Conservation (phyloP, 2,329 filamentous ascomycete genomes). For the Pseudogymnoascus sp. region DNA sequence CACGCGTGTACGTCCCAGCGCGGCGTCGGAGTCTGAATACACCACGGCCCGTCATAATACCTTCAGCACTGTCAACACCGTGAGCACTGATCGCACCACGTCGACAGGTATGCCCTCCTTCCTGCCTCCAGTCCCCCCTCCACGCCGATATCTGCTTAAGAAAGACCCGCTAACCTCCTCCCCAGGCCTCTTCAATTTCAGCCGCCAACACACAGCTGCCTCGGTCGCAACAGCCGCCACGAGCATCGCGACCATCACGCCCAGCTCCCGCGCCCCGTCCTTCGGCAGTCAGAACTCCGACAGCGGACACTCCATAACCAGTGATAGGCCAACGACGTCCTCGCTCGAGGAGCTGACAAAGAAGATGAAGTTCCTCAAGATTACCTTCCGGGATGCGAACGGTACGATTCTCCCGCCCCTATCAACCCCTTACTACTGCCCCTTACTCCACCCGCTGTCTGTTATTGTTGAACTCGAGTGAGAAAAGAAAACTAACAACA, state of each 20-base stretch:
- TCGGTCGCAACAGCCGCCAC: not conserved
- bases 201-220: not conserved
- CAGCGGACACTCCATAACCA: not conserved
- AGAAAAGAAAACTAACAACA: not conserved
- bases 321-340: not conserved
- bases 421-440: not conserved
- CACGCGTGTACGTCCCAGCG: not conserved
- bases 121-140: too few relatives aligned
- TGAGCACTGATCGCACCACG: not conserved
- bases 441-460: too few relatives aligned
- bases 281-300: not conserved
- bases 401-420: not conserved
- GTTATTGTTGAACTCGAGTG: too few relatives aligned
- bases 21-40: not conserved
- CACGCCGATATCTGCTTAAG: too few relatives aligned
- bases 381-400: not conserved
- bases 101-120: not conserved
- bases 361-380: not conserved
- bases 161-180: not conserved
- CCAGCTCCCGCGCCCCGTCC: not conserved
- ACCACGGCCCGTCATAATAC: not conserved
- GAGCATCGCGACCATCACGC: not conserved
- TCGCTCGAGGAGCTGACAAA: not conserved
- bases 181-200: not conserved
- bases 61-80: not conserved